Percentiles rank a stretch among this genome's conserved stretches.
These are phyloP conservation scores for Durotheca rogersii DNA, from an alignment of 495 filamentous ascomycete species.

Conservation along the genomic window DNA sequence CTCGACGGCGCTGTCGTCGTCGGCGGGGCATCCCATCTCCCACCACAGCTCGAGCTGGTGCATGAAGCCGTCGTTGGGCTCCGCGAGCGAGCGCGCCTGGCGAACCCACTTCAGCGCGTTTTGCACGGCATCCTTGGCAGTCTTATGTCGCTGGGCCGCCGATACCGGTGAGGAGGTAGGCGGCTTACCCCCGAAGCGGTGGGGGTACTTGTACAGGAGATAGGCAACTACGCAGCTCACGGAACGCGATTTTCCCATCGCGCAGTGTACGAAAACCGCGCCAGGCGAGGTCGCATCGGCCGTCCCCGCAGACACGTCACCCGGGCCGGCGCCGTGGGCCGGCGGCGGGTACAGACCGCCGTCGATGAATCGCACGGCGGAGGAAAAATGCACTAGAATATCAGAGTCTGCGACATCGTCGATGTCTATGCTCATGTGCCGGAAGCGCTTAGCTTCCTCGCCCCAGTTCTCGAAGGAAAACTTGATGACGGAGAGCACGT, in stretches of 20 bases:
- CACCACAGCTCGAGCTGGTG: slow-evolving; percentile 82
- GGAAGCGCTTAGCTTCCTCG: slow-evolving; percentile 52
- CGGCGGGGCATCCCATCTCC: slow-evolving; percentile 73
- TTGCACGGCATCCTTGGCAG: slow-evolving; percentile 36
- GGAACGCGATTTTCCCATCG: slow-evolving; percentile 94
- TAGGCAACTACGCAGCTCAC: slow-evolving; percentile 82
- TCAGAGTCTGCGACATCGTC: slow-evolving; percentile 89
- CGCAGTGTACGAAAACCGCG: slow-evolving; percentile 63
- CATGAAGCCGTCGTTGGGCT: slow-evolving; percentile 90
- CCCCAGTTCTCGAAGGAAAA: slow-evolving; percentile 41
- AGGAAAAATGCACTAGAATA: slow-evolving; percentile 74
- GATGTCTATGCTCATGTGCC: slow-evolving; percentile 76
- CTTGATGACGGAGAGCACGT: slow-evolving; percentile 79
- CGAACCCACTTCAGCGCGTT: slow-evolving; percentile 56
- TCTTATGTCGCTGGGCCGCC: slow-evolving; percentile 25
- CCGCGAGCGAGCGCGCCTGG: slow-evolving; percentile 66
- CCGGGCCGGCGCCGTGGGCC: slow-evolving; percentile 22
- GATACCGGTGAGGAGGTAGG: slow-evolving; percentile 23
- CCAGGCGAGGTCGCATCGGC: slow-evolving; percentile 21
- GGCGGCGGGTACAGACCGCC: slow-evolving; percentile 54
- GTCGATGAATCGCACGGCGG: slow-evolving; percentile 79
- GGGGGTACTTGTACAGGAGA: slow-evolving; percentile 65
- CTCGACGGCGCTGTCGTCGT: slow-evolving; percentile 53
- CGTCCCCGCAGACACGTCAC: not conserved
- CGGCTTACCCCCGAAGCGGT: slow-evolving; percentile 40